Evolutionary conservation across 441 rosid genomes (phyloP).

Genomic region (Viola pubescens): DNA sequence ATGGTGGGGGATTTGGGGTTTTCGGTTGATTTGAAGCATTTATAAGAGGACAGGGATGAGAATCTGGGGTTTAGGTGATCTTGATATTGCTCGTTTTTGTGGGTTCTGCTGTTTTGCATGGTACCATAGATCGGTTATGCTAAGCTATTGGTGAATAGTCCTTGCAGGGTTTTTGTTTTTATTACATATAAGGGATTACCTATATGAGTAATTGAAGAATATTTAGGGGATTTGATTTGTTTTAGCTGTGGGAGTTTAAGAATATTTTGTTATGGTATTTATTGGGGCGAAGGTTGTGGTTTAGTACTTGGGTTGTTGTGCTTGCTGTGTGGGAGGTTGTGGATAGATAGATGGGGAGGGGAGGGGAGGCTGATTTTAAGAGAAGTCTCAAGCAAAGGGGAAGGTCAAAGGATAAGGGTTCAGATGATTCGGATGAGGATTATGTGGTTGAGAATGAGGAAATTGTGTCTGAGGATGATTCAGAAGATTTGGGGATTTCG

Average conservation of each 20-base stretch:
- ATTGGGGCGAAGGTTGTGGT: constrained; percentile 11
- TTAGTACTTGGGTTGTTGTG: constrained; percentile 22
- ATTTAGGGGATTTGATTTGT: constrained; percentile 17
- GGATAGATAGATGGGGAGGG: constrained; percentile 69
- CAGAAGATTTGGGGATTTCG: constrained; percentile 44
- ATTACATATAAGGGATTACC: constrained; percentile 7
- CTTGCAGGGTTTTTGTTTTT: constrained; percentile 19
- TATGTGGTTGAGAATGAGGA: constrained; percentile 75
- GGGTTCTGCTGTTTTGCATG: constrained; percentile 18
- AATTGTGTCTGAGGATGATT: constrained; percentile 50
- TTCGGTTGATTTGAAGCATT: no score
- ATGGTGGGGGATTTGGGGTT: neutral
- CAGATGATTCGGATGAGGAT: constrained; percentile 97
- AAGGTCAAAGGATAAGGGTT: constrained; percentile 47
- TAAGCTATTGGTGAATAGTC: constrained; percentile 19
- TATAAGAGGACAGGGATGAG: neutral
- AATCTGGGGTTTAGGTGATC: constrained; percentile 26
- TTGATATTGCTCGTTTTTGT: constrained; percentile 20
- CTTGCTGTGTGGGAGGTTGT: constrained; percentile 15
- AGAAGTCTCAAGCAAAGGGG: constrained; percentile 41
- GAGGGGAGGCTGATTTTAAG: constrained; percentile 45
- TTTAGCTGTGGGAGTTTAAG: constrained; percentile 21
- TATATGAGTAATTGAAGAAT: constrained; percentile 31
- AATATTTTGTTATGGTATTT: constrained; percentile 12
- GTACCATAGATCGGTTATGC: constrained; percentile 31